Evolutionary conservation across 2,329 filamentous ascomycete genomes (phyloP).

Genomic region (Fusarium incarnatum): DNA sequence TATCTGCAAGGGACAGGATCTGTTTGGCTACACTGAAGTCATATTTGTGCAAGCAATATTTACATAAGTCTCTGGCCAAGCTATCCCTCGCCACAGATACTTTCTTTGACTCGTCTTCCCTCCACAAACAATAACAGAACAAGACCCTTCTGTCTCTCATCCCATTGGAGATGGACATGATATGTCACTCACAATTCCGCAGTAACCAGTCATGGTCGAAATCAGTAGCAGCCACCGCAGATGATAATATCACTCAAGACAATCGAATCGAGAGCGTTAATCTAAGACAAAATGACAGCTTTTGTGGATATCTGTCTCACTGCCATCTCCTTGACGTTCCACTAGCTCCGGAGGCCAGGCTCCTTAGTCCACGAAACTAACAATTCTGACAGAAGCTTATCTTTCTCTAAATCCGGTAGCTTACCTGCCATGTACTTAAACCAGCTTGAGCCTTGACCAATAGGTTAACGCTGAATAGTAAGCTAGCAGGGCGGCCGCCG

Average conservation of each 20-base stretch:
- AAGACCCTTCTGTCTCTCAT: no score
- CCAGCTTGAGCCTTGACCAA: no score
- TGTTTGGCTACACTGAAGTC: background rate
- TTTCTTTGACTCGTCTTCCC: no score
- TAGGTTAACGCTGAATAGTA: background rate
- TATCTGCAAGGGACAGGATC: slow-evolving; percentile 9
- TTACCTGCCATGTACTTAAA: background rate
- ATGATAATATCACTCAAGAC: no score
- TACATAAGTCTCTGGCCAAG: no score
- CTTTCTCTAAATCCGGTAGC: background rate
- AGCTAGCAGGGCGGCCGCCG: background rate
- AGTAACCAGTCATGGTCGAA: background rate
- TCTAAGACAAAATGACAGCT: background rate
- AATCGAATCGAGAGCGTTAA: background rate
- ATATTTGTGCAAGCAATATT: background rate
- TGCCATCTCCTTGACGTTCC: background rate
- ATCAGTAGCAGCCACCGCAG: fast-evolving
- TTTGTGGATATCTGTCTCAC: slow-evolving; percentile 10
- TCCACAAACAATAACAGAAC: no score
- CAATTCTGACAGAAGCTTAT: slow-evolving; percentile 21
- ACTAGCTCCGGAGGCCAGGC: slow-evolving; percentile 7
- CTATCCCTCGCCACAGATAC: no score
- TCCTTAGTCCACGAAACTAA: background rate
- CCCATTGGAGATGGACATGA: no score
- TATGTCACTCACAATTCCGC: background rate